A percentile compares a stretch with the other conserved stretches of the same genome.
Evolutionary conservation across 2,329 filamentous ascomycete genomes (phyloP).

Genomic region (Leptographium wingfieldii): DNA sequence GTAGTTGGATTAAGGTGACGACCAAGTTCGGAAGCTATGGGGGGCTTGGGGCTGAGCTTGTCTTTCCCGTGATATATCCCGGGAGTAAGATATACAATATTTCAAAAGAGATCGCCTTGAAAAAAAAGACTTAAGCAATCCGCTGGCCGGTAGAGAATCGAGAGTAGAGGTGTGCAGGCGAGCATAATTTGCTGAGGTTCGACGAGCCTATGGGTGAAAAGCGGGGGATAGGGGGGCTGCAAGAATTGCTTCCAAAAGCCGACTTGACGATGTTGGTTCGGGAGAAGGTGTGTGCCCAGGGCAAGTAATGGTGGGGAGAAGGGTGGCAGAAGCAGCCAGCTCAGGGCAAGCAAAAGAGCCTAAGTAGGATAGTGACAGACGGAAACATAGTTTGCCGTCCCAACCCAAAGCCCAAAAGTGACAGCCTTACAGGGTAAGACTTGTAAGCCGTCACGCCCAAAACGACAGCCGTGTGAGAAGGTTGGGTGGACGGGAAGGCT

Average conservation of each 20-base stretch:
- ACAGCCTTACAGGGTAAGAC: neutral
- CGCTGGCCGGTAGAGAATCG: neutral
- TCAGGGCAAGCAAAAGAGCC: neutral
- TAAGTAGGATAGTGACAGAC: no score
- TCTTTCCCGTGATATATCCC: conserved; percentile 6
- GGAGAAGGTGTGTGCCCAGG: neutral
- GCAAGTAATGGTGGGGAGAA: neutral
- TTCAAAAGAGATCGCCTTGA: neutral
- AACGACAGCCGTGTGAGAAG: neutral
- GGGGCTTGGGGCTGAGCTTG: neutral
- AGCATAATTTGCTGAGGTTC: neutral
- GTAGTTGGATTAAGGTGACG: neutral
- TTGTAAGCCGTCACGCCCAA: neutral
- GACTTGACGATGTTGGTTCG: neutral
- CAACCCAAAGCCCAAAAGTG: neutral
- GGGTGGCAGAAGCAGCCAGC: neutral
- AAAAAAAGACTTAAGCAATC: neutral
- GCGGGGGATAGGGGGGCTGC: neutral
- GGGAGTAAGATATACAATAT: neutral
- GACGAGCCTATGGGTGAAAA: no score
- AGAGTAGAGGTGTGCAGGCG: neutral
- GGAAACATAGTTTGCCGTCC: no score
- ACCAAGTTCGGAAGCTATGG: neutral
- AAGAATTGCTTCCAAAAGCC: neutral
- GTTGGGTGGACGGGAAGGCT: neutral